phyloP scores from a whole-genome alignment of 306 rosid genomes.

The Biancaea sappan region DNA sequence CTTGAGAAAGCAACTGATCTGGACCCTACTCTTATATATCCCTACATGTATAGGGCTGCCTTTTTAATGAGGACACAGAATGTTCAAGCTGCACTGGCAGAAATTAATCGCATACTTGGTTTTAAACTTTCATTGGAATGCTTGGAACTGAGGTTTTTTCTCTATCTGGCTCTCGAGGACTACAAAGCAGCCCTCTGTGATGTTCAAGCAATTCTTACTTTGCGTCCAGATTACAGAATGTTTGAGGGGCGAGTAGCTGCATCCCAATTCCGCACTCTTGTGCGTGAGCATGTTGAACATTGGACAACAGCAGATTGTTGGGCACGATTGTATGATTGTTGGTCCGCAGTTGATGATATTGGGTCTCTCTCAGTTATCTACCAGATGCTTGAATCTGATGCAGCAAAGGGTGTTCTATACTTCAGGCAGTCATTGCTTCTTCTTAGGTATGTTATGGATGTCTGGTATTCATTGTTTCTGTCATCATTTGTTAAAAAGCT shows the following conservation, averaged over 20 bases:
- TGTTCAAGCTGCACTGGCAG: conserved; percentile 70
- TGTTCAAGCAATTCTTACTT: conserved; percentile 88
- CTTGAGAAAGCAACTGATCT: conserved; percentile 85
- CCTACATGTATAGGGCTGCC: conserved; percentile 87
- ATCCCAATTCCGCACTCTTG: conserved; percentile 81
- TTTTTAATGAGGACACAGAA: conserved; percentile 66
- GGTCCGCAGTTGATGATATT: conserved; percentile 93
- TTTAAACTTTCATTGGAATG: conserved; percentile 92
- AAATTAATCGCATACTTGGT: conserved; percentile 81
- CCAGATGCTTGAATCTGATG: conserved; percentile 96
- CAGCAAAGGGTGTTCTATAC: conserved; percentile 80
- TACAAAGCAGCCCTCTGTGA: conserved; percentile 85
- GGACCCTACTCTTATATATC: conserved; percentile 89
- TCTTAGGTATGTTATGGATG: conserved; percentile 61
- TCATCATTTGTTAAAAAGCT: neutral
- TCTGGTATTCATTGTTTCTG: neutral
- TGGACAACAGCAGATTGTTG: conserved; percentile 97
- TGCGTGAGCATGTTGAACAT: conserved; percentile 78
- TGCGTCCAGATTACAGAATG: conserved; percentile 75
- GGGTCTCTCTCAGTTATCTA: conserved; percentile 89
- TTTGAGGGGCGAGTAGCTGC: conserved; percentile 91
- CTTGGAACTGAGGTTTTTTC: conserved; percentile 85
- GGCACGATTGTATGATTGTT: conserved; percentile 82
- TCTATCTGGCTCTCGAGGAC: conserved; percentile 77
- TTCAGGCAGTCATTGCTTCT: conserved; percentile 97